Evolutionary conservation across 1,139 yeast genomes (phyloP).

Genomic region (Wickerhamomyces sp.): DNA sequence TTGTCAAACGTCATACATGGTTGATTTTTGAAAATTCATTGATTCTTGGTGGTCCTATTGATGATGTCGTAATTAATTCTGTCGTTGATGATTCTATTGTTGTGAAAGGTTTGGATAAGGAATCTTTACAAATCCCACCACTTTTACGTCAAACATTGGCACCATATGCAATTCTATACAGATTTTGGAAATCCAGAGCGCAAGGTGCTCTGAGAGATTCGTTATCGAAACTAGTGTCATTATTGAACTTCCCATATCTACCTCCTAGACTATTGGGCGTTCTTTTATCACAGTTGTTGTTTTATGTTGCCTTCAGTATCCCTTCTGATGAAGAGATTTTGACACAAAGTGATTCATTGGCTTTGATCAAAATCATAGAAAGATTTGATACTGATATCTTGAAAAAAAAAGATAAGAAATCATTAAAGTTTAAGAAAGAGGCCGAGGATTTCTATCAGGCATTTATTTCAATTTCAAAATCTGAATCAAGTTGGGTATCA

Average conservation of each 20-base stretch:
- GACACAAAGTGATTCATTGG: slow-evolving; percentile 35
- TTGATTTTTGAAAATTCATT: slow-evolving; percentile 56
- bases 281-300: slow-evolving; percentile 44
- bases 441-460: slow-evolving; percentile 18
- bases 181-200: slow-evolving; percentile 35
- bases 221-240: slow-evolving; percentile 38
- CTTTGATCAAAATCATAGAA: slow-evolving; percentile 45
- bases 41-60: slow-evolving; percentile 45
- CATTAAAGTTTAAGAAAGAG: slow-evolving; percentile 24
- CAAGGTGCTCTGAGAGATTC: slow-evolving; percentile 27
- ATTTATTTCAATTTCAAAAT: slow-evolving; percentile 5
- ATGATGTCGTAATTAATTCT: slow-evolving; percentile 51
- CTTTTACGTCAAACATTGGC: slow-evolving; percentile 61
- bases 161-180: slow-evolving; percentile 65
- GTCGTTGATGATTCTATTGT: slow-evolving; percentile 40
- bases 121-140: slow-evolving; percentile 37
- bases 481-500: slow-evolving; percentile 13
- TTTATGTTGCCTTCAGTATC: slow-evolving; percentile 31
- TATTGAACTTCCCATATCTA: slow-evolving; percentile 60
- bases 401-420: slow-evolving; percentile 26
- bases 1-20: slow-evolving; percentile 40
- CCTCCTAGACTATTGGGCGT: slow-evolving; percentile 50
- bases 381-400: slow-evolving; percentile 34
- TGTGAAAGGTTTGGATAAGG: slow-evolving; percentile 17
- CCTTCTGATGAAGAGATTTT: slow-evolving; percentile 23